Conservation (phyloP, 2,329 filamentous ascomycete species). For the Leptographium radiaticola region DNA sequence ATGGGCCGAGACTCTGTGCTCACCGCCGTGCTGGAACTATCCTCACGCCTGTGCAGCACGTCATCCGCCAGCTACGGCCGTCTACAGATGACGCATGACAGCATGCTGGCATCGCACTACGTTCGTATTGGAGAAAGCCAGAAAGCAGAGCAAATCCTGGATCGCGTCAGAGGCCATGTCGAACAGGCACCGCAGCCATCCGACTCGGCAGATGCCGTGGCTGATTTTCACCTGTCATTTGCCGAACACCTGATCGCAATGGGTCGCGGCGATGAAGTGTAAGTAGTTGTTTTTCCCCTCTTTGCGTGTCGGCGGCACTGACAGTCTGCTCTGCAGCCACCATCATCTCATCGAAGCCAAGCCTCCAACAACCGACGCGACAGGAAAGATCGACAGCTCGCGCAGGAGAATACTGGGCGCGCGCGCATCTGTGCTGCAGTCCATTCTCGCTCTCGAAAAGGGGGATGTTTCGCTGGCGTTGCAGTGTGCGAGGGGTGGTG, state of each 20-base stretch:
- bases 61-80: slow-evolving; percentile 8
- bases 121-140: slow-evolving; percentile 37
- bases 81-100: slow-evolving; percentile 29
- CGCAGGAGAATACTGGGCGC: slow-evolving; percentile 15
- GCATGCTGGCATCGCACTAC: slow-evolving; percentile 38
- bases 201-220: slow-evolving; percentile 26
- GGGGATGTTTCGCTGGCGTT: slow-evolving; percentile 48
- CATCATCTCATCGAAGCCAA: slow-evolving; percentile 7
- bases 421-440: slow-evolving; percentile 50
- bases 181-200: slow-evolving; percentile 16
- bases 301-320: not conserved
- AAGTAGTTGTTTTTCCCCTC: slow-evolving; percentile 12
- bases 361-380: not conserved
- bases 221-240: slow-evolving; percentile 52
- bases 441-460: slow-evolving; percentile 48
- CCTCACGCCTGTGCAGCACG: slow-evolving; percentile 27
- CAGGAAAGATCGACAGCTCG: not conserved
- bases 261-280: slow-evolving; percentile 51
- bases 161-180: slow-evolving; percentile 39
- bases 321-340: not conserved
- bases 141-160: slow-evolving; percentile 40
- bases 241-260: slow-evolving; percentile 62
- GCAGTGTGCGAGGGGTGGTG: slow-evolving; percentile 40
- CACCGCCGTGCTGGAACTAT: slow-evolving; percentile 32
- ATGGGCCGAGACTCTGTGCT: slow-evolving; percentile 34